Evolutionary conservation across 441 rosid species (phyloP).

Genomic region (Populus hybrid): DNA sequence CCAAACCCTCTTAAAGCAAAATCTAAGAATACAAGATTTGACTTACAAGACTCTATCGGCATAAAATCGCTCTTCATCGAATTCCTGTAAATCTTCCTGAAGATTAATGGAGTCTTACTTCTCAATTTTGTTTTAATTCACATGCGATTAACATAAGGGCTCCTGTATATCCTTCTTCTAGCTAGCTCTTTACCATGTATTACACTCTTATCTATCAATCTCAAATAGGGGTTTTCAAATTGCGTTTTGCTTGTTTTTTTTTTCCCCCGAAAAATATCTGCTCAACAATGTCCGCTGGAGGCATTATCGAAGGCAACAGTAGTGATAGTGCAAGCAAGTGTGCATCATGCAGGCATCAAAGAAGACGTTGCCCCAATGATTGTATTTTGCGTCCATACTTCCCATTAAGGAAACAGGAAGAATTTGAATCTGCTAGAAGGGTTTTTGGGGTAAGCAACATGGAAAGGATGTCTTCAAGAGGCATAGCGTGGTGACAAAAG

Average conservation of each 20-base stretch:
- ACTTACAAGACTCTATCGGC: not conserved
- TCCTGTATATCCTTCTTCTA: not conserved
- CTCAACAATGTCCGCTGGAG: not conserved
- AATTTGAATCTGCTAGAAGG: slow-evolving; percentile 19
- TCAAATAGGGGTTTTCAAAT: not conserved
- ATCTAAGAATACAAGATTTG: not conserved
- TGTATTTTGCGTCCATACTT: slow-evolving; percentile 29
- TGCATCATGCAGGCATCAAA: slow-evolving; percentile 38
- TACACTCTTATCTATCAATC: not conserved
- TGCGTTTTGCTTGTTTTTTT: not conserved
- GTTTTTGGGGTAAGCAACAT: slow-evolving; percentile 28
- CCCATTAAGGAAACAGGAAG: slow-evolving; percentile 1
- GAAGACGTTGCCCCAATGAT: slow-evolving; percentile 20
- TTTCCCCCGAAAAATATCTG: not conserved
- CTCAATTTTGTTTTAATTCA: not conserved
- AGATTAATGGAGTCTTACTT: not conserved
- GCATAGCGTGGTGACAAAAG: no score
- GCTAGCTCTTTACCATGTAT: not conserved
- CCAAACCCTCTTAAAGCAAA: not conserved
- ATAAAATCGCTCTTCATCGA: not conserved
- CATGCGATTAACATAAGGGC: not conserved
- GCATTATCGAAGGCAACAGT: slow-evolving; percentile 16
- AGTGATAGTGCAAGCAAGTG: slow-evolving; percentile 19
- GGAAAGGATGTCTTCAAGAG: slow-evolving; percentile 22
- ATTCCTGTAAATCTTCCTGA: not conserved